phyloP scores from a whole-genome alignment of 306 rosid genomes.

The Canavalia ensiformis region DNA sequence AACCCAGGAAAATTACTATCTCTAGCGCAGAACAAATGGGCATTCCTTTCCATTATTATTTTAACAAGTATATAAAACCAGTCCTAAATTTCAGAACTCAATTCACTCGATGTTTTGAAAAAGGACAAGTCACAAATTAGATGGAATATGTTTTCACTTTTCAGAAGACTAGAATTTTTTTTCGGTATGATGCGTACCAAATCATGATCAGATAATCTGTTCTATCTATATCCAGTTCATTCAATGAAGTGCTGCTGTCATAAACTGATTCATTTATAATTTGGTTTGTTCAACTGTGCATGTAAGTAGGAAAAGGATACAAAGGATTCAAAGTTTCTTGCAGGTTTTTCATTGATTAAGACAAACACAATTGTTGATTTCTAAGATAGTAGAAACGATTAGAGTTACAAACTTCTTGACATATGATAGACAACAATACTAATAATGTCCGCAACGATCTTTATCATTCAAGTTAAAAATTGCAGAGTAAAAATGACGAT shows the following conservation, averaged over 20 bases:
- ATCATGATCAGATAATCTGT: constrained; percentile 2
- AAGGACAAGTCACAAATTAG: neutral
- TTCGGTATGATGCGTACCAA: neutral
- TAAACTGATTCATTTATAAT: constrained; percentile 17
- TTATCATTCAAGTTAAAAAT: neutral
- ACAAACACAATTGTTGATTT: neutral
- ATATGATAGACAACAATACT: neutral
- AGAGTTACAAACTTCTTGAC: neutral
- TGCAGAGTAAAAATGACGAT: neutral
- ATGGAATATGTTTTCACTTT: neutral
- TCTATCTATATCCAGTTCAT: neutral
- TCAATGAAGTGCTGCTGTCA: constrained; percentile 1
- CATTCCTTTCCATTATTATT: neutral
- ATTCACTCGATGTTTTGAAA: neutral
- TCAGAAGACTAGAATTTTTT: neutral
- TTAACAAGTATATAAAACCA: neutral
- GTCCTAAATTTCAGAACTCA: neutral
- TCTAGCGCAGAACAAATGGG: neutral
- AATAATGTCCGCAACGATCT: neutral
- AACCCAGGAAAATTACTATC: neutral
- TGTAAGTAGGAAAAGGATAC: neutral
- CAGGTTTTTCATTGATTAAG: neutral
- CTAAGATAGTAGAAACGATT: constrained; percentile 4
- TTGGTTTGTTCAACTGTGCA: constrained; percentile 12
- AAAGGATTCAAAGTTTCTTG: neutral